These are phyloP conservation scores for Andrographis paniculata DNA, from an alignment of 305 asterid genomes.

Conservation along the genomic window DNA sequence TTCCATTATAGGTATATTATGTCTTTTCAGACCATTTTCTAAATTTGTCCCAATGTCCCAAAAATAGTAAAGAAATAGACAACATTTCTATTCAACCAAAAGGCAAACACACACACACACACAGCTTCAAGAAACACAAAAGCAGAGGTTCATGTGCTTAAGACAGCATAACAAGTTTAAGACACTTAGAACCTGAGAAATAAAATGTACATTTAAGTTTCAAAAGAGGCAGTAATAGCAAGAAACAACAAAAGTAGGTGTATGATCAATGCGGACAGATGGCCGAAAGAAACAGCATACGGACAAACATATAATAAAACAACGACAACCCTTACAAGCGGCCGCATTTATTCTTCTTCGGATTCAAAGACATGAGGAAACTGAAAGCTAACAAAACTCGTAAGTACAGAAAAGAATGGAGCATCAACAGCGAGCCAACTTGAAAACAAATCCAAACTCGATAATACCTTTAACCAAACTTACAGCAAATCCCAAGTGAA, in stretches of 20 bases:
- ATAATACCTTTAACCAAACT: conserved; percentile 22
- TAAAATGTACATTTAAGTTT: conserved; percentile 3
- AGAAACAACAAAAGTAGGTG: conserved; percentile 5
- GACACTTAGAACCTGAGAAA: too few relatives aligned
- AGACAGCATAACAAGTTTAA: too few relatives aligned
- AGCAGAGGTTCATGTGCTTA: too few relatives aligned
- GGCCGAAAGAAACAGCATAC: neutral
- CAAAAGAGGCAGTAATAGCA: conserved; percentile 1
- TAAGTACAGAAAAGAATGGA: conserved; percentile 65
- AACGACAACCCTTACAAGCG: conserved; percentile 6
- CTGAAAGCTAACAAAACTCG: conserved; percentile 32
- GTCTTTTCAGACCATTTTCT: too few relatives aligned
- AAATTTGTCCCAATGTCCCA: too few relatives aligned
- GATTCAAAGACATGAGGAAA: conserved; percentile 18
- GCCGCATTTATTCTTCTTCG: conserved; percentile 26
- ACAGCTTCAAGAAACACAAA: too few relatives aligned
- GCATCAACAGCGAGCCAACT: conserved; percentile 39
- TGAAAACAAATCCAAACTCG: conserved; percentile 23
- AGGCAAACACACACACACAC: too few relatives aligned
- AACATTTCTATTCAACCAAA: too few relatives aligned
- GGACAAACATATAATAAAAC: neutral
- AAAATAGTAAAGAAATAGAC: too few relatives aligned
- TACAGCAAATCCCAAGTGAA: conserved; percentile 71
- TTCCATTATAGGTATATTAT: too few relatives aligned
- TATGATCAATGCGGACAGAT: neutral